Conservation (phyloP, 345 rosid genomes). For the Ceriops decandra region DNA sequence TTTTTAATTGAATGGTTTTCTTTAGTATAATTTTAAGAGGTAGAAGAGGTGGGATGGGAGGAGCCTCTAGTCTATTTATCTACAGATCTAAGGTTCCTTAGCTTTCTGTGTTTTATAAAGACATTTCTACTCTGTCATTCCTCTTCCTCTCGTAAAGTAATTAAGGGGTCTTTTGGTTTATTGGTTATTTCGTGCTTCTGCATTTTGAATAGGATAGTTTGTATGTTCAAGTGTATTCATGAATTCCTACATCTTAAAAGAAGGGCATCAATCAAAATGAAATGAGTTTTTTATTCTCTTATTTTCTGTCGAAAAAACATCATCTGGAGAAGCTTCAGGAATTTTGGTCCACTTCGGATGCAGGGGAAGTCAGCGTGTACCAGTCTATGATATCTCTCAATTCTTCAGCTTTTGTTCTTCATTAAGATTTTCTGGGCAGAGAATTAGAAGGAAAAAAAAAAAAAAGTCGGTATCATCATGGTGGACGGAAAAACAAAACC, state of each 20-base stretch:
- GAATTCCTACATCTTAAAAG: background rate
- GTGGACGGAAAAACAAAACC: background rate
- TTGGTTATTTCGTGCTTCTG: too few species aligned
- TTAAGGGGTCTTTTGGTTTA: too few species aligned
- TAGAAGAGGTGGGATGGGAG: conserved; percentile 87
- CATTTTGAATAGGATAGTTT: conserved; percentile 10
- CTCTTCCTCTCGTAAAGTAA: too few species aligned
- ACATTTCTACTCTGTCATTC: too few species aligned
- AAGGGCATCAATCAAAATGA: background rate
- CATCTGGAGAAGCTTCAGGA: conserved; percentile 64
- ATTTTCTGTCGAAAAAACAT: conserved; percentile 22
- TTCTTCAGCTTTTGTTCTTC: background rate
- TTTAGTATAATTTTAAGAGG: conserved; percentile 39
- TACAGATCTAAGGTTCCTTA: conserved; percentile 52
- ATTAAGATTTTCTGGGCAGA: background rate
- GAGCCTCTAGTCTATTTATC: conserved; percentile 46
- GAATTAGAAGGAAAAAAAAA: background rate
- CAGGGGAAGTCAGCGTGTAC: conserved; percentile 38
- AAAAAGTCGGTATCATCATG: background rate
- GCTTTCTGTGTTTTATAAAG: too few species aligned
- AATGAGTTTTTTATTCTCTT: background rate
- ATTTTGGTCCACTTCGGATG: conserved; percentile 71
- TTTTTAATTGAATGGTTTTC: background rate
- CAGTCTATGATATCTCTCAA: background rate
- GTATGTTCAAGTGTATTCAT: background rate